Evolutionary conservation across 306 rosid genomes (phyloP).

Genomic region (Medicago ruthenica): DNA sequence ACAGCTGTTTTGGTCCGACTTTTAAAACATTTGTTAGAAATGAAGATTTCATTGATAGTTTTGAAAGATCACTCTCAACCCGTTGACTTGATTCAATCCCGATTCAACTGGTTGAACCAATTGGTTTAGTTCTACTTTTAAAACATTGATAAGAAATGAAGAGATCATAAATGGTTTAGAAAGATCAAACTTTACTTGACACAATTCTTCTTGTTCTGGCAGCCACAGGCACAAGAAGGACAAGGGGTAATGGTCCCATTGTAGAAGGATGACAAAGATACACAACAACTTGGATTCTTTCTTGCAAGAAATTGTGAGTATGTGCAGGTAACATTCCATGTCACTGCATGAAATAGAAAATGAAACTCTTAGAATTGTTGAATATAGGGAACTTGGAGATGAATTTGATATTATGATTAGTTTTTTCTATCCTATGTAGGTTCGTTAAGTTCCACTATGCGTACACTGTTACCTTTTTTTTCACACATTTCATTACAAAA

Average conservation of each 20-base stretch:
- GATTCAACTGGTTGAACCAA: background rate
- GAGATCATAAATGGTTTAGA: background rate
- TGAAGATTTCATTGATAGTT: background rate
- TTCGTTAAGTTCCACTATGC: background rate
- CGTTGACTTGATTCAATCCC: no score
- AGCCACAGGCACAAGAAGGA: slow-evolving; percentile 86
- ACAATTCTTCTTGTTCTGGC: slow-evolving; percentile 78
- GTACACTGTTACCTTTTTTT: background rate
- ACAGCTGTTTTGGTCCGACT: background rate
- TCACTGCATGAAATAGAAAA: slow-evolving; percentile 66
- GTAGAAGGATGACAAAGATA: slow-evolving; percentile 90
- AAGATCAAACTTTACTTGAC: slow-evolving; percentile 63
- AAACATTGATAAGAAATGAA: background rate
- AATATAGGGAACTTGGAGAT: slow-evolving; percentile 5
- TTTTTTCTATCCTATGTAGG: no score
- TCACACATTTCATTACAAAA: background rate
- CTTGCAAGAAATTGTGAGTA: slow-evolving; percentile 88
- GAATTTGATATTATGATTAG: slow-evolving; percentile 13
- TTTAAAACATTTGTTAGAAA: slow-evolving; percentile 4
- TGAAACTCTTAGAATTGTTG: slow-evolving; percentile 2
- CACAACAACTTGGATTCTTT: slow-evolving; percentile 85
- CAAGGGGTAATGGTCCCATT: slow-evolving; percentile 81
- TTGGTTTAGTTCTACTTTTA: background rate
- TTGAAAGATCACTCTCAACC: slow-evolving; percentile 1
- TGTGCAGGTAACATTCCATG: slow-evolving; percentile 98